phyloP scores from a whole-genome alignment of 192 early-diverging fungal genomes.

The Backusella australiensis region DNA sequence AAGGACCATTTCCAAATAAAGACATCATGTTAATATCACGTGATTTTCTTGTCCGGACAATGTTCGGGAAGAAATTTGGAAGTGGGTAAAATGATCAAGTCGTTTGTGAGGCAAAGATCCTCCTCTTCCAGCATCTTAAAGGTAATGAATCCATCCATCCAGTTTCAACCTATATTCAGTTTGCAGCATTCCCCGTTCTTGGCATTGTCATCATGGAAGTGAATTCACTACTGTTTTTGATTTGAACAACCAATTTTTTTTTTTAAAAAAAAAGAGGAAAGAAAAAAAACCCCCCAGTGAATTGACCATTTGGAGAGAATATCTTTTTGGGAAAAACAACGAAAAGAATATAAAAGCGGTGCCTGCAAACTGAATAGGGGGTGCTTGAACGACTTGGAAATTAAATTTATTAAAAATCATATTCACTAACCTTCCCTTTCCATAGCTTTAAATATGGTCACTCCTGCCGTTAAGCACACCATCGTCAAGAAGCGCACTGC shows the following conservation, averaged over 20 bases:
- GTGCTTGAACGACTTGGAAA: not conserved
- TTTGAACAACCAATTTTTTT: not conserved
- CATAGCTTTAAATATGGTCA: slow-evolving; percentile 73
- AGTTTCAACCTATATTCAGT: not conserved
- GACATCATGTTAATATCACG: not conserved
- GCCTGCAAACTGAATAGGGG: not conserved
- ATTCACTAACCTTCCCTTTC: not conserved
- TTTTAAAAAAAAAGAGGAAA: not conserved
- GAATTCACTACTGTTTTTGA: not conserved
- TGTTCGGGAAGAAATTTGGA: slow-evolving; percentile 1
- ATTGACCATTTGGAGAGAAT: too few relatives aligned
- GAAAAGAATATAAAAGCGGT: not conserved
- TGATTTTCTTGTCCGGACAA: not conserved
- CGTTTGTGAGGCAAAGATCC: slow-evolving; percentile 2
- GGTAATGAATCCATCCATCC: slow-evolving; percentile 9
- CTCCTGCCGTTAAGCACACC: slow-evolving; percentile 89
- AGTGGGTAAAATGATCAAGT: slow-evolving; percentile 8
- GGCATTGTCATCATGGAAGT: not conserved
- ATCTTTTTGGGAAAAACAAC: too few relatives aligned
- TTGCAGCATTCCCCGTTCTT: not conserved
- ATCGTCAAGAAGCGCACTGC: slow-evolving; percentile 99
- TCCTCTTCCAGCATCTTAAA: slow-evolving; percentile 8
- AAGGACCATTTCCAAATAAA: not conserved
- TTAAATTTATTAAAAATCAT: not conserved
- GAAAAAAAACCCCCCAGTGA: not conserved